Conservation (phyloP, 495 filamentous ascomycete species). For the Venustampulla echinocandica region DNA sequence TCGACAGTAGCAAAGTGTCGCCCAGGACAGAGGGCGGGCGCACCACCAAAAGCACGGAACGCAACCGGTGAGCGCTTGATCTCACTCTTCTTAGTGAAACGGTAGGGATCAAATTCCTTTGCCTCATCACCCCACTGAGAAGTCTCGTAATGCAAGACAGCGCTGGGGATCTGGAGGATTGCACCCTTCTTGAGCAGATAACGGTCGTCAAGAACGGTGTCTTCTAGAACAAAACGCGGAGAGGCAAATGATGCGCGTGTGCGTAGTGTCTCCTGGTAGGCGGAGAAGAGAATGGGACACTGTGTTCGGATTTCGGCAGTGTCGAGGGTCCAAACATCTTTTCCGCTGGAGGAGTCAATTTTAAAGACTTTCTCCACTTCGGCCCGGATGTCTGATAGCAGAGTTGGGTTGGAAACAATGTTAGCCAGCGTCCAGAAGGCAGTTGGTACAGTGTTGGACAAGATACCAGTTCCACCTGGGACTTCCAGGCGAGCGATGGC, state of each 20-base stretch:
- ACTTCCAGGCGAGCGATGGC: neutral
- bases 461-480: neutral
- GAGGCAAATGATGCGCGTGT: neutral
- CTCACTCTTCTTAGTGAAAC: slow-evolving; percentile 18
- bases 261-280: neutral
- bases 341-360: neutral
- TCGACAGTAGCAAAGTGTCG: slow-evolving; percentile 29
- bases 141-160: slow-evolving; percentile 21
- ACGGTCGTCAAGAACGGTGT: slow-evolving; percentile 22
- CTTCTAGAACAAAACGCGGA: slow-evolving; percentile 21
- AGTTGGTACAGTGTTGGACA: slow-evolving; percentile 14
- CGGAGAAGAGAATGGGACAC: neutral
- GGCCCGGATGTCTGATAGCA: slow-evolving; percentile 5
- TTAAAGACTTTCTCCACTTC: neutral
- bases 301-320: neutral
- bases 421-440: slow-evolving; percentile 21
- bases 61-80: slow-evolving; percentile 22
- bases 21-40: slow-evolving; percentile 28
- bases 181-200: slow-evolving; percentile 28
- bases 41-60: slow-evolving; percentile 30
- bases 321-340: neutral
- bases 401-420: slow-evolving; percentile 16
- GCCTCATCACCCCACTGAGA: slow-evolving; percentile 25
- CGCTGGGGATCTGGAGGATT: slow-evolving; percentile 25
- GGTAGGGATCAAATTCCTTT: slow-evolving; percentile 24